Evolutionary conservation across 2,329 filamentous ascomycete species (phyloP), one percentile per base, ranked within the genome.

Genomic region (Colletotrichum somersetense): DNA sequence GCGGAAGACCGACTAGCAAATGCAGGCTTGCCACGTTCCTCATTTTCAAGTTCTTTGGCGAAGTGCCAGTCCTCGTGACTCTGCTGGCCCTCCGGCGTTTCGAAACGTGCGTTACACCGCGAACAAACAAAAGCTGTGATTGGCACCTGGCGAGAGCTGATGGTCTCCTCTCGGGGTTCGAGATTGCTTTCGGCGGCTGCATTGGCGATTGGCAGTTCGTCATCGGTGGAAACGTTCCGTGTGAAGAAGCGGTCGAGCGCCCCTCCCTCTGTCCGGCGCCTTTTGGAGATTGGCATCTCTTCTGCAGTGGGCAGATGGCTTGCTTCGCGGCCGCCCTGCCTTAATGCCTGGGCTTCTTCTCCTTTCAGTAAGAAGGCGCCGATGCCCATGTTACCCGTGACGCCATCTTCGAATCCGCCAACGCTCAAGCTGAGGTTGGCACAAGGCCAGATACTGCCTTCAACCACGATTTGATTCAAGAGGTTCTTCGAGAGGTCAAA

Each of bases 11-110:
- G 79, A 66, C 80, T 81, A 75, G 78, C 85, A 80, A 86, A 85
- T 84, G 80, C 77, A 72, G 80, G 77, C 71, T 75, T 84, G 81
- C 82, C 85, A 85, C 87, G 86, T 83, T 92, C 88, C 69, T 86
- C 81, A 2, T 91, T 88, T 75, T 95, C 91, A 40, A 99, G 86
- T 76, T 96, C 93, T 82, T 93, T 94, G 57, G 96, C 96, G 82
- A 97, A 92, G 82, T 99, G 96, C 92, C 95, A 98, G 80, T 99
- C 96, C 66, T 92, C 86, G 80, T 99, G 96, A 81, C 93, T 95
- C 75, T 91, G 88, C 58, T 90, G 79, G 76, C 88, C 87, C 67
- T 91, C 89, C 35, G 84, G 78, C 50, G 86, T 84, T 16, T 86
- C 84, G 44, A 96, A 84, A n/a, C 80, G 79, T 76, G 88, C 86